These are phyloP conservation scores for Stagonosporopsis vannaccii DNA, from an alignment of 2,329 filamentous ascomycete species.

Conservation along the genomic window DNA sequence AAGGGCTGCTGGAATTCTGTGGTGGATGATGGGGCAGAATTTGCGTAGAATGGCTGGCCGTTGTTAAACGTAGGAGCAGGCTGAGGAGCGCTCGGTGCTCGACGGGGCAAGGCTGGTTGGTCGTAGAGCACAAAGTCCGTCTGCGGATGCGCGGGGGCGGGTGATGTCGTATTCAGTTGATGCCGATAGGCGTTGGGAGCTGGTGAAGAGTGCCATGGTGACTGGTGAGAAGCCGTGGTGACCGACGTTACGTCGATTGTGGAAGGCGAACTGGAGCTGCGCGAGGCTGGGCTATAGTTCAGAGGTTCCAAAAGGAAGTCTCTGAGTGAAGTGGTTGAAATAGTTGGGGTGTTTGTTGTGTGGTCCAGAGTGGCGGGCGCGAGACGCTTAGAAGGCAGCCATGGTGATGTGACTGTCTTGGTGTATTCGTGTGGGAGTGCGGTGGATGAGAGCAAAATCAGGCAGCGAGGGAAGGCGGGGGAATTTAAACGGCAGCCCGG, in stretches of 20 bases:
- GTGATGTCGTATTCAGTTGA: constrained; percentile 55
- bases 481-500: constrained; percentile 29
- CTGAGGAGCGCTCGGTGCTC: constrained; percentile 61
- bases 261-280: constrained; percentile 65
- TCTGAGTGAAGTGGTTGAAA: constrained; percentile 45
- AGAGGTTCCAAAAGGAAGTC: constrained; percentile 58
- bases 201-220: constrained; percentile 81
- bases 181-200: constrained; percentile 59
- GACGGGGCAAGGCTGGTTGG: constrained; percentile 55
- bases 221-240: constrained; percentile 78
- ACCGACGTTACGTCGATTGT: constrained; percentile 75
- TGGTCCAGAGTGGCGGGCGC: constrained; percentile 44
- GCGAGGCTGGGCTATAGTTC: constrained; percentile 70
- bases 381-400: constrained; percentile 49
- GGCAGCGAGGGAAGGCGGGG: constrained; percentile 40
- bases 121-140: constrained; percentile 84
- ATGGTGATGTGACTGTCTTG: constrained; percentile 46
- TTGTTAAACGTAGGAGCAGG: constrained; percentile 66
- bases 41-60: constrained; percentile 70
- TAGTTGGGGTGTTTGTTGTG: constrained; percentile 32
- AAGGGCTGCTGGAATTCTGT: constrained; percentile 64
- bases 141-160: constrained; percentile 58
- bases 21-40: constrained; percentile 69
- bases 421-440: constrained; percentile 29
- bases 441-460: constrained; percentile 39